These are phyloP conservation scores for Pythium brassicae DNA, from an alignment of 352 stramenopile genomes.

Conservation along the genomic window DNA sequence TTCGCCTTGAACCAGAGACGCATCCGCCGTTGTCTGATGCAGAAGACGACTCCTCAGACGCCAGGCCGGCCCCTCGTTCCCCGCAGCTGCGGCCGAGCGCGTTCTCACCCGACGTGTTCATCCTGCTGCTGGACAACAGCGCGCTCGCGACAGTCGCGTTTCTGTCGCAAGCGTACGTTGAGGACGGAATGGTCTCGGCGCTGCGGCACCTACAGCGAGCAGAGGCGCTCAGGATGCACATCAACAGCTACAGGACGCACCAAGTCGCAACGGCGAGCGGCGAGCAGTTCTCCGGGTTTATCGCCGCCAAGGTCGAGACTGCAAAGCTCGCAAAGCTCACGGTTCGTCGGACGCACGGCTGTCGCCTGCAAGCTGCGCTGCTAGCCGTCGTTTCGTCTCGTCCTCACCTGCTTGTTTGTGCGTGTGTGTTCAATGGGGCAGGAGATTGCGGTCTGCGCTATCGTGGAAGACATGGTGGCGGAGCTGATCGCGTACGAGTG, in stretches of 20 bases:
- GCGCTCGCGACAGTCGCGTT: conserved; percentile 32
- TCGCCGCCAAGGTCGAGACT: conserved; percentile 23
- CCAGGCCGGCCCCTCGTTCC: not conserved
- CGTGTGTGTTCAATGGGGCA: conserved; percentile 12
- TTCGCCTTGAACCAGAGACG: not conserved
- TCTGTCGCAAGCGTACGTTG: conserved; percentile 40
- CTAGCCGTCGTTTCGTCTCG: not conserved
- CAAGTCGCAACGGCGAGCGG: conserved; percentile 12
- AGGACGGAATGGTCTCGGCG: conserved; percentile 30
- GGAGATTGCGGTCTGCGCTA: conserved; percentile 39
- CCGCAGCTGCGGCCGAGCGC: not conserved
- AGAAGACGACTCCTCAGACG: not conserved
- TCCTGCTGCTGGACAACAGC: conserved; percentile 21
- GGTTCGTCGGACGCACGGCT: conserved; percentile 12
- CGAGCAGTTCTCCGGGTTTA: conserved; percentile 18
- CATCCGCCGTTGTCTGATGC: not conserved
- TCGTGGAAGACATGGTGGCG: conserved; percentile 57
- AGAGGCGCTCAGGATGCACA: conserved; percentile 39
- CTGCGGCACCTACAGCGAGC: conserved; percentile 38
- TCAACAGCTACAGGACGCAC: conserved; percentile 27
- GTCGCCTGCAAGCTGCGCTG: not conserved
- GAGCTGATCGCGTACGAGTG: conserved; percentile 55
- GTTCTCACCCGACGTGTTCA: conserved; percentile 13
- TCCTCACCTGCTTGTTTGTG: not conserved
- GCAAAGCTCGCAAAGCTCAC: conserved; percentile 36